phyloP scores from a whole-genome alignment of 371 early-diverging fungal species.

The Neoconidiobolus thromboides region DNA sequence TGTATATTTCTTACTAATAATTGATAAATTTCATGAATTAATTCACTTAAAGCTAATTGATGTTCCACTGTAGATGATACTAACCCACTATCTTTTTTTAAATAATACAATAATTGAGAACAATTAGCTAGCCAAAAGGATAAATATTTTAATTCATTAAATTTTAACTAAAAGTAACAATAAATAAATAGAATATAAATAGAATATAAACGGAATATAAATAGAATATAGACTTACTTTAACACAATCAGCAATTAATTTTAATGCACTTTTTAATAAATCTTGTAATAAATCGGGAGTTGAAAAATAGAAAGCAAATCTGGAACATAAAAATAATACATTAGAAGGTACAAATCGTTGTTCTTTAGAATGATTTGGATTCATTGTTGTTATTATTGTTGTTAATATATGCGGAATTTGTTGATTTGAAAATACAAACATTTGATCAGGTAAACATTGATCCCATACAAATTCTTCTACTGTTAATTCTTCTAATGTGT shows the following conservation, averaged over 20 bases:
- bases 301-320: slow-evolving; percentile 70
- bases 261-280: slow-evolving; percentile 37
- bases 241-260: slow-evolving; percentile 26
- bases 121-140: slow-evolving; percentile 71
- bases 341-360: slow-evolving; percentile 60
- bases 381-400: slow-evolving; percentile 38
- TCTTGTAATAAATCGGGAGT: slow-evolving; percentile 43
- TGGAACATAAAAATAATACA: slow-evolving; percentile 61
- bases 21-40: slow-evolving; percentile 42
- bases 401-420: slow-evolving; percentile 48
- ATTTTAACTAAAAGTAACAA: slow-evolving; percentile 11
- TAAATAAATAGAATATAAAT: background rate
- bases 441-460: slow-evolving; percentile 59
- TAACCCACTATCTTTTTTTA: slow-evolving; percentile 60
- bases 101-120: slow-evolving; percentile 47
- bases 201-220: background rate
- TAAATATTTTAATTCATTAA: slow-evolving; percentile 23
- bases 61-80: slow-evolving; percentile 26
- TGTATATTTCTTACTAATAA: slow-evolving; percentile 33
- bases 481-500: background rate
- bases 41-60: slow-evolving; percentile 40
- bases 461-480: slow-evolving; percentile 46
- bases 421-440: slow-evolving; percentile 68
- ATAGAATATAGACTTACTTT: background rate
- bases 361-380: slow-evolving; percentile 26